These are phyloP conservation scores for Oryza meridionalis DNA, from an alignment of 176 grass and related monocot genomes.

Conservation along the genomic window DNA sequence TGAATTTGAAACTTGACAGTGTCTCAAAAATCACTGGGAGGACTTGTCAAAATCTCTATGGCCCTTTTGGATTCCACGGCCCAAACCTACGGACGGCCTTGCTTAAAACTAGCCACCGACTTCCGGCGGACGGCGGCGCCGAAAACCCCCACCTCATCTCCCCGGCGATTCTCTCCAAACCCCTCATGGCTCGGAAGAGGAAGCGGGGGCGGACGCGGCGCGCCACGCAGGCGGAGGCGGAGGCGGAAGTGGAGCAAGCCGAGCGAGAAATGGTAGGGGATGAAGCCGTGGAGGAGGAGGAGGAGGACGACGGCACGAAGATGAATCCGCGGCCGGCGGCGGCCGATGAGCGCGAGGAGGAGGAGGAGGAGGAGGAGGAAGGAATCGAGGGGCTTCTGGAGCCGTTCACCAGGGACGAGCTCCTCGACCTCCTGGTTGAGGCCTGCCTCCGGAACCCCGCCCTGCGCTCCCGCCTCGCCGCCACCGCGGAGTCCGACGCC, in stretches of 20 bases:
- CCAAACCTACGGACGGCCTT: not conserved
- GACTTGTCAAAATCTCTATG: no score
- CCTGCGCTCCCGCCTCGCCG: slow-evolving; percentile 45
- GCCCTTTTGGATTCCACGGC: not conserved
- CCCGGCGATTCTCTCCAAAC: not conserved
- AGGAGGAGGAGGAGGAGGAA: slow-evolving; percentile 43
- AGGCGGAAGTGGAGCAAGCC: not conserved
- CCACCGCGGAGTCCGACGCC: slow-evolving; percentile 48
- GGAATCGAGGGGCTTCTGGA: slow-evolving; percentile 54
- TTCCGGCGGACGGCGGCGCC: not conserved
- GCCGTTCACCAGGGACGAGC: slow-evolving; percentile 71
- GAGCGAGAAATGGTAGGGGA: slow-evolving; percentile 17
- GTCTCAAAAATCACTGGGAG: no score
- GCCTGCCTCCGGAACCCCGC: slow-evolving; percentile 44
- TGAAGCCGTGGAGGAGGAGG: slow-evolving; percentile 35
- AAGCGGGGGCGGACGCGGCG: slow-evolving; percentile 36
- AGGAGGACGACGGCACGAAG: not conserved
- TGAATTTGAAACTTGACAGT: no score
- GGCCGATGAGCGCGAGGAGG: slow-evolving; percentile 18
- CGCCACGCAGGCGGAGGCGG: not conserved
- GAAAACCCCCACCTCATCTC: not conserved
- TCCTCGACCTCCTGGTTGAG: slow-evolving; percentile 62
- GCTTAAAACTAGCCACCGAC: not conserved
- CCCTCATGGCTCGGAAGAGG: slow-evolving; percentile 33
- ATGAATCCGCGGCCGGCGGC: slow-evolving; percentile 5